phyloP scores from a whole-genome alignment of 345 rosid species.

The Lepidium didymum region DNA sequence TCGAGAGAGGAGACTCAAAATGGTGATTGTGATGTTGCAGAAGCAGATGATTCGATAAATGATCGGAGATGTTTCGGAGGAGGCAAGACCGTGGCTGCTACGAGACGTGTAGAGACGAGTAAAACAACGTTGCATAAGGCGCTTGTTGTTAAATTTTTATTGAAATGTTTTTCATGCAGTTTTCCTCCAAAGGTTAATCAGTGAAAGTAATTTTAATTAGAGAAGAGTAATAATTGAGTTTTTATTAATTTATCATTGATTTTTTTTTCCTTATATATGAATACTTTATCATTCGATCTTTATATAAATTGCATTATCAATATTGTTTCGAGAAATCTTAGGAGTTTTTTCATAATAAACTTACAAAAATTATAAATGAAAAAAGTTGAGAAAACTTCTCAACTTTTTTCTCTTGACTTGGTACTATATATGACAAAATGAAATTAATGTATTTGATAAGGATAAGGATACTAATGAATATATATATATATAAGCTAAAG shows the following conservation, averaged over 20 bases:
- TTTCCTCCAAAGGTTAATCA: not conserved
- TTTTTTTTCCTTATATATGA: too few species aligned
- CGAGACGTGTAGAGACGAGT: not conserved
- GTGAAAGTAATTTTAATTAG: not conserved
- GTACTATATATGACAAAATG: not conserved
- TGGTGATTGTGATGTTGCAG: not conserved
- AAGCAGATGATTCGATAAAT: not conserved
- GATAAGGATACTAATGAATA: not conserved
- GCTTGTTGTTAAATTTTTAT: not conserved
- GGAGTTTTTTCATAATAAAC: not conserved
- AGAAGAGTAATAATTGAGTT: not conserved
- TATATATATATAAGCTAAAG: not conserved
- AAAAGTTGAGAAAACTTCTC: constrained; percentile 18
- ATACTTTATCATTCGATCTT: not conserved
- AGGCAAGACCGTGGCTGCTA: not conserved
- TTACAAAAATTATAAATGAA: not conserved
- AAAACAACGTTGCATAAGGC: not conserved
- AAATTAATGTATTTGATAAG: not conserved
- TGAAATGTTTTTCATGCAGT: not conserved
- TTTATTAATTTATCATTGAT: not conserved
- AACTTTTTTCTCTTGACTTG: not conserved
- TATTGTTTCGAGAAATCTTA: not conserved
- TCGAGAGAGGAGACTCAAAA: constrained; percentile 30
- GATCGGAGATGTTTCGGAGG: not conserved
- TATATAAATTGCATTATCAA: not conserved